Evolutionary conservation across 306 rosid genomes (phyloP), one percentile per base, ranked within the genome.

Genomic region (Lablab purpureus): DNA sequence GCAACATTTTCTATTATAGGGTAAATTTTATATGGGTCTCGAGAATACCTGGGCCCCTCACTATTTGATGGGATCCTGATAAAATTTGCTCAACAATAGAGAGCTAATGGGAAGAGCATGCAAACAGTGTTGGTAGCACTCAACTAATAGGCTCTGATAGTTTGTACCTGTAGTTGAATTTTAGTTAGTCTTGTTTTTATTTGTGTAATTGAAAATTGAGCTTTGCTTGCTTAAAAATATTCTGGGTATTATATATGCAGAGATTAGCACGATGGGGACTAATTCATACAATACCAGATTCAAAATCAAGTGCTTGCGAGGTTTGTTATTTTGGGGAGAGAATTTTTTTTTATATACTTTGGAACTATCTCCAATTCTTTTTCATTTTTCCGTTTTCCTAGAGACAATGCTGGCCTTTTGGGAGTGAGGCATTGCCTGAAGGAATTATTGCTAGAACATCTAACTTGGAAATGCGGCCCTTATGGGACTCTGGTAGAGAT

Each of bases 381-480:
- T 49, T 45, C 30, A 13, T 52, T 10, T 70, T 34, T 64, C 15
- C 13, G 1, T 74, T 58, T 74, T 49, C 71, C 18, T 83, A 94
- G 97, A 83, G 78, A 79, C 89, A 84, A 32, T 79, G 88, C 81
- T 68, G 76, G 75, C 93, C 97, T 75, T 27, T 67, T 52, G 97
- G 89, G 83, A 90, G 85, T 47, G 89, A 90, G 76, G 75, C 88
- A 11, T 85, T 95, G 71, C 99, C 99, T 41, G 74, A 80, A 86
- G 98, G 92, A 81, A 87, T 95, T 67, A 56, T 95, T 56, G 79
- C 86, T 67, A 72, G 72, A 79, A 91, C 92, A 56, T 87, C 98
- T 23, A 82, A 89, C 90, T 83, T 95, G 86, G 91, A 89, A 80
- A 82, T 90, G 90, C 89, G 85, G 59, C 97, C 94, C 9, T 80